Base-by-base conservation (phyloP, 371 early-diverging fungal genomes). In the Rhizopus microsporus region DNA sequence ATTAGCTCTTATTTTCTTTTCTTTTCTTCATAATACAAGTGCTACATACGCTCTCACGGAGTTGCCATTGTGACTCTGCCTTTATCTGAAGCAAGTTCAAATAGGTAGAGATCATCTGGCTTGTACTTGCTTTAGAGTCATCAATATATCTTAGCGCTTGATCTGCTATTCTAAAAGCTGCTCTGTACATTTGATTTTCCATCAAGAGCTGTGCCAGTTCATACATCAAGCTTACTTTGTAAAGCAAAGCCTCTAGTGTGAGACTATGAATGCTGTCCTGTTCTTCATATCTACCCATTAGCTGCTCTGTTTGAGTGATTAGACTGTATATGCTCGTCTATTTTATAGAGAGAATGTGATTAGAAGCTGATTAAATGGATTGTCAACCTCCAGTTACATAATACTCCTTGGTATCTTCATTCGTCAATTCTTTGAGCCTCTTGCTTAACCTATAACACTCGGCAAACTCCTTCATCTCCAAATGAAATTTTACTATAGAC, bases 51-150 rank as follows among this genome's bases (percentile, higher is more conserved):
- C 34, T 39, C 38, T 63, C 60, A 13, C 57, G 60, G 12, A 60
- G 33, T 17, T 50, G 44, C 68, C 68, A 68, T n/a, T 47, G 54
- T 3, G 55, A 33, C 15, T 59, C 40, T 17, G 63, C 62, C 35
- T 63, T 56, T 6, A 69, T 39, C 30, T 65, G 54, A 40, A 60
- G 17, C 7, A 69, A 43, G 6, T 44, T 40, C 8, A 63, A 45
- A 38, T 59, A 63, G 4, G 66, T 16, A 23, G 32, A 8, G 17
- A 50, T 32, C 13, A 59, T 34, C 30, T 47, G 37, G 1, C 33
- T 13, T 4, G 50, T 32, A 31, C 51, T 56, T 17, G 52, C 34
- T 16, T 45, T 30, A 29, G 7, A 46, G 17, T 40, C 10, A 23
- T 48, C 43, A 6, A 68, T 16, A 49, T 53, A 16, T 12, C 34